Evolutionary conservation across 208 protist genomes (phyloP), one percentile per base, ranked within the genome.

Genomic region (Histomonas meleagridis): DNA sequence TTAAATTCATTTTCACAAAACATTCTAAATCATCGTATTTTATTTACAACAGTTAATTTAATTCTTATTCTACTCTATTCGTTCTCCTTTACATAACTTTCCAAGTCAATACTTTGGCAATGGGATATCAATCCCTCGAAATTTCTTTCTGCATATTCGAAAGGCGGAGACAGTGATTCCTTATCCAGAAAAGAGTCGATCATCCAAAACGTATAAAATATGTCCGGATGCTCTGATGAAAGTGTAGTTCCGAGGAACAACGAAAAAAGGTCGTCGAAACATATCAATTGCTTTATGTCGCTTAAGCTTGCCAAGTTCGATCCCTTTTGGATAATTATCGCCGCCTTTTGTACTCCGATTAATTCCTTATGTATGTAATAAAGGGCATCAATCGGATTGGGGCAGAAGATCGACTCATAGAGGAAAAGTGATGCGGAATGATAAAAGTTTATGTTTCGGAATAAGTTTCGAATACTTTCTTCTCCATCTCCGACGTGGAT

Each of bases 251-350:
- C 70, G n/a, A 81, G 51, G n/a, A 81, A 81, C 0, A 81, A 21
- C 32, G 70, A 81, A 51, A 81, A 81, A 12, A 81, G n/a, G 21
- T 81, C 70, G 51, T 81, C 70, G n/a, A 81, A 81, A 81, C 70
- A 81, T 2, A 81, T 10, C 48, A 81, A 10, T n/a, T 32, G 35
- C 48, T 81, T 81, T 1, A 81, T 43, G 51, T 81, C 70, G 23
- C 51, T 43, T 12, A 81, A 21, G 21, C 7, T 32, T 38, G 70
- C 70, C 10, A 43, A 28, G 21, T 18, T 35, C 10, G 1, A 35
- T 51, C n/a, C n/a, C 35, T 51, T 28, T 81, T 43, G 9, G 43
- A 51, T 81, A 9, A 81, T 81, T n/a, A 81, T 14, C 21, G 70
- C 70, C 9, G 23, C 70, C 43, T 81, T 81, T 32, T 81, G 70